Evolutionary conservation across 805 yeast genomes (phyloP).

Genomic region (Sungouiella thailandica): DNA sequence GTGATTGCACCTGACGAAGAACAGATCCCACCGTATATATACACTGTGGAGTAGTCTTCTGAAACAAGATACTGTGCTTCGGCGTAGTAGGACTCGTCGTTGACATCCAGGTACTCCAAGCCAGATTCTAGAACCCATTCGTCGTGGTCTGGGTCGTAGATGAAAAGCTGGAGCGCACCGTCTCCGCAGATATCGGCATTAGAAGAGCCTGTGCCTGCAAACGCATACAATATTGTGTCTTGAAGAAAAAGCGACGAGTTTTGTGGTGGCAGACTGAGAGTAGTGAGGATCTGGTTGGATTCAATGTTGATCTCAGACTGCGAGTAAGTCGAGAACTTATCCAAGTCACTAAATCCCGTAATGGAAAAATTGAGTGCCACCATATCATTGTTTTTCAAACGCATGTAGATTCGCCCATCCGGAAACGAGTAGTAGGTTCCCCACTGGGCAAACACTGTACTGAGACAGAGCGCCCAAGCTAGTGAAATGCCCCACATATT

Average conservation of each 20-base stretch:
- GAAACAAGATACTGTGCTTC: conserved; percentile 41
- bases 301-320: conserved; percentile 13
- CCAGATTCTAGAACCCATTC: conserved; percentile 17
- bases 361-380: conserved; percentile 32
- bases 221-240: conserved; percentile 26
- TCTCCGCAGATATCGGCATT: conserved; percentile 21
- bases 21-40: conserved; percentile 52
- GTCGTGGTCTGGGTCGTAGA: conserved; percentile 14
- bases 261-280: conserved; percentile 27
- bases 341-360: conserved; percentile 20
- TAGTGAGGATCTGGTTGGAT: conserved; percentile 18
- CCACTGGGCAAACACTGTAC: conserved; percentile 17
- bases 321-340: conserved; percentile 2
- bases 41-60: conserved; percentile 32
- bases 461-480: conserved; percentile 1
- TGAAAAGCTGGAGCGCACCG: conserved; percentile 20
- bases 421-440: conserved; percentile 32
- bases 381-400: conserved; percentile 32
- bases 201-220: conserved; percentile 9
- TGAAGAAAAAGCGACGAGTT: conserved; percentile 29
- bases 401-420: conserved; percentile 31
- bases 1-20: conserved; percentile 23
- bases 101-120: conserved; percentile 18
- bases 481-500: neutral
- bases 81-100: conserved; percentile 27